Evolutionary conservation across 2,329 filamentous ascomycete genomes (phyloP).

Genomic region (Endothia cerciana): DNA sequence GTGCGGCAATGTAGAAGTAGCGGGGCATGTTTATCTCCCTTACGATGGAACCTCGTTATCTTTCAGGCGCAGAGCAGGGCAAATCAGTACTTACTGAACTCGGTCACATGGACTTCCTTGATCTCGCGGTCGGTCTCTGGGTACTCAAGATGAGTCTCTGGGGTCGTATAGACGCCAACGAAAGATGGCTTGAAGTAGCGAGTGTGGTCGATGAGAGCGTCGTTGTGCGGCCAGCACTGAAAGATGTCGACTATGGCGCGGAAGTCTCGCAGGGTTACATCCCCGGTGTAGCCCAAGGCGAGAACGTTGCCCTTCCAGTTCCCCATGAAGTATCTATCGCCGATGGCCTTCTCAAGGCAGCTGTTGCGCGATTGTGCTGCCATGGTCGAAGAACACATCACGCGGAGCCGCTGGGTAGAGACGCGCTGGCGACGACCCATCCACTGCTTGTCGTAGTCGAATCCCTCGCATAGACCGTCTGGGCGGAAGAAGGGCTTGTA

Average conservation of each 20-base stretch:
- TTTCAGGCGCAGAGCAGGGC: too few relatives aligned
- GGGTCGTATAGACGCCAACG: slow-evolving; percentile 69
- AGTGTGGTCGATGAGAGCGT: neutral
- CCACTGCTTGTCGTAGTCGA: neutral
- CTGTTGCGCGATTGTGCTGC: neutral
- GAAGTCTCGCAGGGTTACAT: slow-evolving; percentile 26
- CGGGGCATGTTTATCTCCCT: too few relatives aligned
- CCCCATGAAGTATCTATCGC: neutral
- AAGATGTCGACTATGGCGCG: slow-evolving; percentile 23
- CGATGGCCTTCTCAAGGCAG: slow-evolving; percentile 13
- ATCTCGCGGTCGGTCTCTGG: neutral
- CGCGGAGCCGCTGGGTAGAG: neutral
- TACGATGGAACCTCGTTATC: too few relatives aligned
- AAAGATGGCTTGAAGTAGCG: slow-evolving; percentile 49
- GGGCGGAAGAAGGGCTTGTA: neutral
- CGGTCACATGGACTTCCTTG: neutral
- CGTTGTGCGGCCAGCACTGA: slow-evolving; percentile 15
- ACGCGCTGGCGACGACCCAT: neutral
- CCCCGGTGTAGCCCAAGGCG: slow-evolving; percentile 5
- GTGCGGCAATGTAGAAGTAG: too few relatives aligned
- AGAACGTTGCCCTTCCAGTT: slow-evolving; percentile 15
- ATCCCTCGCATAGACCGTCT: neutral
- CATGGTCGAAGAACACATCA: neutral
- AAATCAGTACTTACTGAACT: too few relatives aligned
- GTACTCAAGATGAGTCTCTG: neutral